Percentiles rank a stretch among this genome's conserved stretches.
Evolutionary conservation across 2,329 filamentous ascomycete species (phyloP).

Genomic region (Colletotrichum eleusines): DNA sequence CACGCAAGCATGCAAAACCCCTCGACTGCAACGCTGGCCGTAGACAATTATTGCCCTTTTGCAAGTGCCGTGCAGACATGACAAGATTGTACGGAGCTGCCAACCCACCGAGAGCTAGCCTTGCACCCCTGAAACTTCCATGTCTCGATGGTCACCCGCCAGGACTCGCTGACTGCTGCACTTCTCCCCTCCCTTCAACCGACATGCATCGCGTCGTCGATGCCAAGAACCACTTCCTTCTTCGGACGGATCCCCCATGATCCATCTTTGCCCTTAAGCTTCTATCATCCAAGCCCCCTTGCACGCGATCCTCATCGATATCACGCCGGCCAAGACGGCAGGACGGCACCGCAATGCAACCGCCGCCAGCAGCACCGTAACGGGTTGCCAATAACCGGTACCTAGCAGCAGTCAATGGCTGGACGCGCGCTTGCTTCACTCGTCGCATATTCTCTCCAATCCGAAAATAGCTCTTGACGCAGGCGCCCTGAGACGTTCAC

Average conservation of each 20-base stretch:
- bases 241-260: constrained; percentile 30
- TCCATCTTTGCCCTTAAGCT: constrained; percentile 28
- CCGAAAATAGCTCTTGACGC: constrained; percentile 35
- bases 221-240: constrained; percentile 12
- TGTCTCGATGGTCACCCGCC: background rate
- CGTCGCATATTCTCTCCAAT: constrained; percentile 22
- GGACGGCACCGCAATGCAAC: constrained; percentile 14
- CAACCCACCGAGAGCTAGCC: constrained; percentile 4
- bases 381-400: background rate
- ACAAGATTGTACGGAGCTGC: constrained; percentile 8
- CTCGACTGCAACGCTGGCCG: constrained; percentile 27
- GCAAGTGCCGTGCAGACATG: constrained; percentile 9
- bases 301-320: background rate
- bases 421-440: constrained; percentile 1
- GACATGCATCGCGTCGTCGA: constrained; percentile 1
- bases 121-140: constrained; percentile 5
- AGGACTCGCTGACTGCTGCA: constrained; percentile 16
- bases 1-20: constrained; percentile 13
- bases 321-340: constrained; percentile 20
- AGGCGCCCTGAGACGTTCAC: constrained; percentile 36
- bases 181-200: constrained; percentile 2
- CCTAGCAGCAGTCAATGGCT: background rate
- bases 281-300: constrained; percentile 34
- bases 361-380: background rate
- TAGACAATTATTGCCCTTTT: constrained; percentile 34